phyloP scores from a whole-genome alignment of 2,329 filamentous ascomycete species.

The Phaeosphaeria sp. region DNA sequence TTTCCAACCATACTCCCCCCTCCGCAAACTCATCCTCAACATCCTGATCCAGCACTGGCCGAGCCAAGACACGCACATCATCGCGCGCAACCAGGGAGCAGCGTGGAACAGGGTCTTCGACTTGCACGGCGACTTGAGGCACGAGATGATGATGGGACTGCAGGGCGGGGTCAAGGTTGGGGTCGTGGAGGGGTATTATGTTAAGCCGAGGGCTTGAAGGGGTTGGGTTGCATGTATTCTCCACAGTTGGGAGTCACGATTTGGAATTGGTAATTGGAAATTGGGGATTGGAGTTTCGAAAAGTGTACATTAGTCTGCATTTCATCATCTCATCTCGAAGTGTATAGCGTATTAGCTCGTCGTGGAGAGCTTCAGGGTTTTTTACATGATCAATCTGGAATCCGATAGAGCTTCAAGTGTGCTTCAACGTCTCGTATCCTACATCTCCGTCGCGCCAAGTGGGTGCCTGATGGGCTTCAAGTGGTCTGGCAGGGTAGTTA shows the following conservation, averaged over 20 bases:
- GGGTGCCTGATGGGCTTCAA: neutral
- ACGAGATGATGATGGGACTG: constrained; percentile 20
- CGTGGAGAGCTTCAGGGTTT: neutral
- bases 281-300: neutral
- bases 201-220: neutral
- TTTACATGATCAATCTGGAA: neutral
- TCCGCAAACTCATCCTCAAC: constrained; percentile 20
- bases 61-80: neutral
- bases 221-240: too few species aligned
- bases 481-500: neutral
- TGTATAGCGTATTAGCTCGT: too few species aligned
- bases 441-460: neutral
- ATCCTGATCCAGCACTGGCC: constrained; percentile 17
- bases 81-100: neutral
- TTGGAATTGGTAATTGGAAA: neutral
- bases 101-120: constrained; percentile 21
- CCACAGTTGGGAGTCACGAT: too few species aligned
- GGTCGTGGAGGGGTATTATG: constrained; percentile 10
- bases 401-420: neutral
- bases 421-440: neutral
- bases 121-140: constrained; percentile 10
- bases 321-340: too few species aligned
- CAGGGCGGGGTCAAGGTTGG: constrained; percentile 7
- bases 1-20: neutral
- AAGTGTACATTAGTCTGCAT: neutral